Evolutionary conservation across 345 rosid species (phyloP).

Genomic region (Trapa incisa): DNA sequence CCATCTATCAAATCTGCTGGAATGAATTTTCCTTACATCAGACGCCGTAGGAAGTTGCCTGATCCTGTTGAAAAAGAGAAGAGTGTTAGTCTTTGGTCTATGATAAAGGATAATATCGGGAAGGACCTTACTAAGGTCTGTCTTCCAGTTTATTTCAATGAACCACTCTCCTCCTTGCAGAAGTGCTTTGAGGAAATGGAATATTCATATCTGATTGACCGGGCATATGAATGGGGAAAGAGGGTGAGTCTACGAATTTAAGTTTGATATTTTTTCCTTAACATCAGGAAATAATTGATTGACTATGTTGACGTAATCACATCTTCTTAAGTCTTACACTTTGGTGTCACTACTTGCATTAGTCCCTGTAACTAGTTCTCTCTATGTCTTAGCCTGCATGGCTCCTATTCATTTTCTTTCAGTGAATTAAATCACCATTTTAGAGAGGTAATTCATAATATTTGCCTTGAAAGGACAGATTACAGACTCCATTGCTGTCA

Average conservation of each 20-base stretch:
- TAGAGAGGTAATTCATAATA: not conserved
- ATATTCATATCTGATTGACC: slow-evolving; percentile 82
- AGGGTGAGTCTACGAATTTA: slow-evolving; percentile 37
- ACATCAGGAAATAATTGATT: not conserved
- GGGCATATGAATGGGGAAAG: slow-evolving; percentile 89
- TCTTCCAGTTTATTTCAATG: slow-evolving; percentile 98
- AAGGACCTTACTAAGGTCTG: slow-evolving; percentile 97
- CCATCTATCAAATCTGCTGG: slow-evolving; percentile 59
- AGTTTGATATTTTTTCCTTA: not conserved
- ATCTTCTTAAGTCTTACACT: too few relatives aligned
- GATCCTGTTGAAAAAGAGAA: slow-evolving; percentile 90
- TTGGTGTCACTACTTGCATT: too few relatives aligned
- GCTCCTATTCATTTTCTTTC: too few relatives aligned
- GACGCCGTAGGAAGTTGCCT: slow-evolving; percentile 83
- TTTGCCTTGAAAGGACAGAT: not conserved
- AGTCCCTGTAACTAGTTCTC: too few relatives aligned
- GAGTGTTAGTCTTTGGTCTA: slow-evolving; percentile 94
- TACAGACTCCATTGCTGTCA: not conserved
- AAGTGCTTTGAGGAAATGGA: slow-evolving; percentile 98
- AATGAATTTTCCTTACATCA: slow-evolving; percentile 47
- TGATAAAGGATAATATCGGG: slow-evolving; percentile 99
- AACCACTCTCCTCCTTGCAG: slow-evolving; percentile 92
- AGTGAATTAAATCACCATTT: not conserved
- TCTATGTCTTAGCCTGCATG: too few relatives aligned
- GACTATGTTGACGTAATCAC: not conserved